Percentiles rank a stretch among this genome's conserved stretches.
phyloP scores from a whole-genome alignment of 768 basidiomycete genomes.

The Kwoniella bestiolae region DNA sequence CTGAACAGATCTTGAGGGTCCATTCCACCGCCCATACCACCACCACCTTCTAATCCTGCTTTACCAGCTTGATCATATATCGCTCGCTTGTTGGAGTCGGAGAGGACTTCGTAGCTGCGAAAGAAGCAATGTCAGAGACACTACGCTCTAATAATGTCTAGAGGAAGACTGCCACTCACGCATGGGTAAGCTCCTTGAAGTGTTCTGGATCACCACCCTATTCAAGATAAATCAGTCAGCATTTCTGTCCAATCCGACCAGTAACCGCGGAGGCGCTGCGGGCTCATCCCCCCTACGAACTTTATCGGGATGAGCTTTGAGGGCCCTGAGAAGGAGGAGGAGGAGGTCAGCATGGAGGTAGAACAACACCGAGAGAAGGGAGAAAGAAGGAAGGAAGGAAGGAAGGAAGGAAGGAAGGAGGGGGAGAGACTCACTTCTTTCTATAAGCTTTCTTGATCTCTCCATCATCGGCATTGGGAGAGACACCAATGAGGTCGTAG shows the following conservation, averaged over 20 bases:
- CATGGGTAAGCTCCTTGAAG: slow-evolving; percentile 84
- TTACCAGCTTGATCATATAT: slow-evolving; percentile 88
- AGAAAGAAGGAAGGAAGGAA: not conserved
- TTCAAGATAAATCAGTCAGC: slow-evolving; percentile 62
- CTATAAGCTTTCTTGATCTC: slow-evolving; percentile 90
- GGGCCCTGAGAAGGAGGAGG: slow-evolving; percentile 21
- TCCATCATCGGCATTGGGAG: slow-evolving; percentile 73
- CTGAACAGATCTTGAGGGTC: slow-evolving; percentile 99
- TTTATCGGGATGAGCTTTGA: slow-evolving; percentile 41
- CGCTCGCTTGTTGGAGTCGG: slow-evolving; percentile 65
- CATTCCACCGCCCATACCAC: slow-evolving; percentile 64
- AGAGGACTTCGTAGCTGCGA: slow-evolving; percentile 86
- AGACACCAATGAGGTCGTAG: slow-evolving; percentile 81
- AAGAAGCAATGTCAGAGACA: no score
- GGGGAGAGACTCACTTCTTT: slow-evolving; percentile 71
- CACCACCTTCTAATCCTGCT: slow-evolving; percentile 66
- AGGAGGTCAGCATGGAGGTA: slow-evolving; percentile 3
- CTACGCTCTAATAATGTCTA: no score
- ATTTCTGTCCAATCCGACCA: not conserved
- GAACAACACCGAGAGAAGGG: not conserved
- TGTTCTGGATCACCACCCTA: slow-evolving; percentile 95
- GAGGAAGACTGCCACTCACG: slow-evolving; percentile 14
- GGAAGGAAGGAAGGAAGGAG: no score
- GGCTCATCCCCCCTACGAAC: no score
- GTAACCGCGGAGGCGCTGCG: not conserved